A percentile compares a stretch with the other conserved stretches of the same genome.
Evolutionary conservation across 805 yeast genomes (phyloP).

Genomic region (Ogataea pilisensis): DNA sequence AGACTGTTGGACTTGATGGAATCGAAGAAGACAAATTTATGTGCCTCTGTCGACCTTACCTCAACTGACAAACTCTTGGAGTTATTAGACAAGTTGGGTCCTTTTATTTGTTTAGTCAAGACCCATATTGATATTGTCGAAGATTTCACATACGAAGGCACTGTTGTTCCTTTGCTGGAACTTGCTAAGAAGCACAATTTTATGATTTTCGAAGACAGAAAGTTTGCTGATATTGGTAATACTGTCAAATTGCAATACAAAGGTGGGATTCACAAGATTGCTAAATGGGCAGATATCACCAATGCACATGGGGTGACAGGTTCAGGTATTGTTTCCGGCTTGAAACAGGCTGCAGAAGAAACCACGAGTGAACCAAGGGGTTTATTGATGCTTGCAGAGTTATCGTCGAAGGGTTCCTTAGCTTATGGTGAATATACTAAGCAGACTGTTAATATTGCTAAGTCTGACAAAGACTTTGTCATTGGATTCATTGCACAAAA

Average conservation of each 20-base stretch:
- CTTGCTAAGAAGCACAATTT: constrained; percentile 81
- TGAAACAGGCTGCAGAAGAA: constrained; percentile 74
- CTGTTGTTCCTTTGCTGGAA: constrained; percentile 68
- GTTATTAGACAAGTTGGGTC: constrained; percentile 79
- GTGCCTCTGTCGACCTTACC: constrained; percentile 91
- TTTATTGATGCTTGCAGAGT: constrained; percentile 89
- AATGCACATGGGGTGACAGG: constrained; percentile 99
- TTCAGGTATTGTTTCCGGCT: constrained; percentile 84
- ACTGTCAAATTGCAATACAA: constrained; percentile 93
- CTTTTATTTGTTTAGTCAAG: constrained; percentile 85
- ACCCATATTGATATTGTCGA: constrained; percentile 92
- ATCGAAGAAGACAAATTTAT: constrained; percentile 76
- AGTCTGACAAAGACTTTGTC: constrained; percentile 80
- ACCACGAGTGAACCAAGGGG: constrained; percentile 80
- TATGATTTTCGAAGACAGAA: constrained; percentile 92
- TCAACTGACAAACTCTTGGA: constrained; percentile 70
- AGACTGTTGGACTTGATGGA: constrained; percentile 73
- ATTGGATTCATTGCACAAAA: constrained; percentile 96
- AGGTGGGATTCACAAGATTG: constrained; percentile 85
- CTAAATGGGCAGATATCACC: constrained; percentile 94
- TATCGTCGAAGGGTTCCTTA: constrained; percentile 88
- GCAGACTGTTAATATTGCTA: constrained; percentile 83
- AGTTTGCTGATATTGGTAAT: constrained; percentile 97
- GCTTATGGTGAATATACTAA: constrained; percentile 90
- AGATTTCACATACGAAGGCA: constrained; percentile 79